Evolutionary conservation across 2,329 filamentous ascomycete species (phyloP).

Genomic region (Penicillium griseofulvum): DNA sequence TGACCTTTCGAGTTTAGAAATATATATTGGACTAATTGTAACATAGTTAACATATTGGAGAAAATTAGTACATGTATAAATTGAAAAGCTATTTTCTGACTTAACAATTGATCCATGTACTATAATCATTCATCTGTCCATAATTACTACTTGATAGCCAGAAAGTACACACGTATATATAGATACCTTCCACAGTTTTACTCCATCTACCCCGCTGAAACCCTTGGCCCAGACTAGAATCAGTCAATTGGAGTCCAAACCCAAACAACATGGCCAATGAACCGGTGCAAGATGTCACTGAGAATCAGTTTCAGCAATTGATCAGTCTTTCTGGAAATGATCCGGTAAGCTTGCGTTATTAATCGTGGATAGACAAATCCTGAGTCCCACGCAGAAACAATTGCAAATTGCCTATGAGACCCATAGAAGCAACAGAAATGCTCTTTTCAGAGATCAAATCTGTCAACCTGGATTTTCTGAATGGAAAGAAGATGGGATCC

Average conservation of each 20-base stretch:
- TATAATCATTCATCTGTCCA: not conserved
- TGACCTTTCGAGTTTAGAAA: not conserved
- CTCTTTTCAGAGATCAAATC: constrained; percentile 71
- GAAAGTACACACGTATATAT: not conserved
- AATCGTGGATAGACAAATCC: not conserved
- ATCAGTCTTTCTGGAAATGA: constrained; percentile 66
- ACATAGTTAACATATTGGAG: not conserved
- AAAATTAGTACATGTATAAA: too few species aligned
- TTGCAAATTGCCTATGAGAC: constrained; percentile 69
- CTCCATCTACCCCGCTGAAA: constrained; percentile 9
- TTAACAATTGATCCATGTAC: not conserved
- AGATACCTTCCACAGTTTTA: not conserved
- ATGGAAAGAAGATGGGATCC: constrained; percentile 71
- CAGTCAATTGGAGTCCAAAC: not conserved
- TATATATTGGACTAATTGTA: not conserved
- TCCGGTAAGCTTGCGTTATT: constrained; percentile 52
- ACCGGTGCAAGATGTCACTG: not conserved
- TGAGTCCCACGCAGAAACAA: constrained; percentile 41
- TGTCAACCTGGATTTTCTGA: constrained; percentile 66
- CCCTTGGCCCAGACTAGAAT: not conserved
- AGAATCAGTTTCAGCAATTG: constrained; percentile 73
- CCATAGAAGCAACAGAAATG: constrained; percentile 74
- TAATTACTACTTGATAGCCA: too few species aligned
- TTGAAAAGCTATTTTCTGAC: not conserved
- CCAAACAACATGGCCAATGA: constrained; percentile 8